Base-by-base conservation (phyloP, 495 filamentous ascomycete species). In the Aspergillus sclerotioniger region DNA sequence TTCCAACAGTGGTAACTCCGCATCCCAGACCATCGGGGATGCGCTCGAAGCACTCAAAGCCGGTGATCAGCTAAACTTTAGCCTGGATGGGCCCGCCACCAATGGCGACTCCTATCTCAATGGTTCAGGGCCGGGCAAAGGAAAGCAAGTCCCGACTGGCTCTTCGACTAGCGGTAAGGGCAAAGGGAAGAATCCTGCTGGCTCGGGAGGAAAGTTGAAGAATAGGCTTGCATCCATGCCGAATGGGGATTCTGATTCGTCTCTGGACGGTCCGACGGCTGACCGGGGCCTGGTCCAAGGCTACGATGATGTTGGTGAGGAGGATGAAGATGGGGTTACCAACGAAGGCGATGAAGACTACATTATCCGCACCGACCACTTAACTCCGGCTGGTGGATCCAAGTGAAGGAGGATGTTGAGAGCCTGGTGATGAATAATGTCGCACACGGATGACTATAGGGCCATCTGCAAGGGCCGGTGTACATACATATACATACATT, bases 331-430 rank as follows among this genome's bases (percentile, higher is more conserved):
- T 28, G 66, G 72, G 25, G 68, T 65, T n/a, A 62, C 62, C 15
- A 63, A 71, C 43, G 75, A 72, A 33, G 77, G 77, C 60, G 73
- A 83, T 43, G 81, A 82, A 53, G 77, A 84, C 41, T 77, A 79
- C 51, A 54, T 79, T 57, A 70, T 78, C 8, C 66, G 69, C n/a
- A 79, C 75, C 9, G 74, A 74, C 55, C 75, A 77, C 58, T 59
- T 78, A 17, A 59, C 59, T 5, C 58, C 45, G 25, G n/a, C 64
- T 10, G 61, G 57, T 37, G 48, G 61, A n/a, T 55, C 58, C 41
- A 3, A 3, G 45, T 49, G 45, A 31, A 41, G 29, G 9, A 17
- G n/a, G 6, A n/a, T 35, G 17, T 13, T n/a, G 37, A n/a, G 13
- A n/a, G 5, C 10, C 6, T 41, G 5, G 12, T 41, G 37, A 41